Conservation (phyloP, 768 basidiomycete species). For the Candolleomyces aberdarensis region DNA sequence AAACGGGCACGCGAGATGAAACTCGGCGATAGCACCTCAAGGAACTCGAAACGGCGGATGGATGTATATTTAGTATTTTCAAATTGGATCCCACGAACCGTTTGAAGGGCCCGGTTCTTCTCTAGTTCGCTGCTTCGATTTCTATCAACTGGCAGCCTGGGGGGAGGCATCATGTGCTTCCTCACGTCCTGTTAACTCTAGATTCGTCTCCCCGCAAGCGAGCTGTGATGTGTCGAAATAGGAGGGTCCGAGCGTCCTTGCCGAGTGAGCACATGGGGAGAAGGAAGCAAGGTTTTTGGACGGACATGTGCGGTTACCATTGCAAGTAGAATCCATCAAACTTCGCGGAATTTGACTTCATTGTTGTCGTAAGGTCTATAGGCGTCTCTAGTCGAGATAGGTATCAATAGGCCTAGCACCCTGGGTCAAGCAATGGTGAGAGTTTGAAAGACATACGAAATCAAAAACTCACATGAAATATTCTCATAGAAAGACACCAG, state of each 20-base stretch:
- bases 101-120: too few relatives aligned
- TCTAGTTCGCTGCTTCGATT: too few relatives aligned
- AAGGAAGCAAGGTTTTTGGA: background rate
- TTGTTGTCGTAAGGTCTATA: background rate
- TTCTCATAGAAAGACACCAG: too few relatives aligned
- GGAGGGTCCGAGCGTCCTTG: background rate
- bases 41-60: background rate
- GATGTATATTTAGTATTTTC: background rate
- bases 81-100: too few relatives aligned
- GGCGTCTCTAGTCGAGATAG: background rate
- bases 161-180: too few relatives aligned
- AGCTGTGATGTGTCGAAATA: too few relatives aligned
- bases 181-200: too few relatives aligned
- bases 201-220: too few relatives aligned
- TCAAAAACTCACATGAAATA: too few relatives aligned
- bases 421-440: background rate
- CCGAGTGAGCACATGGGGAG: slow-evolving; percentile 1
- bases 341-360: background rate
- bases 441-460: background rate
- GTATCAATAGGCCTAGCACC: background rate
- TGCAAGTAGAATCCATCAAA: slow-evolving; percentile 1
- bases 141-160: too few relatives aligned
- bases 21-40: background rate
- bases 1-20: slow-evolving; percentile 5
- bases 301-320: background rate